Evolutionary conservation across 108 stramenopile species (phyloP), one percentile per base, ranked within the genome.

Genomic region (Fragilaria radians): DNA sequence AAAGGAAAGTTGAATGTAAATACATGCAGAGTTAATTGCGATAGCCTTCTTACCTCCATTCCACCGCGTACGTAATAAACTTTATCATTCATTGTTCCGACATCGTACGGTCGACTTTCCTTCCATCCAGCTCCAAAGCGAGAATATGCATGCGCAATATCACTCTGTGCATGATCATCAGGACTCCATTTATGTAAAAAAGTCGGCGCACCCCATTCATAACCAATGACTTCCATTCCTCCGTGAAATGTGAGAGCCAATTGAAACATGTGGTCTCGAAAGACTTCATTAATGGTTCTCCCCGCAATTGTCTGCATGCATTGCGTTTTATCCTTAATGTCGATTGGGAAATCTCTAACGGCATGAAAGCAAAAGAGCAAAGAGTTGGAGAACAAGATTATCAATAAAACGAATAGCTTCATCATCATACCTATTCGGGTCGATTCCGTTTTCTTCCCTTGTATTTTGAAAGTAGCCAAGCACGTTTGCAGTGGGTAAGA

Each of bases 1-100:
- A n/a, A n/a, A n/a, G n/a, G n/a, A n/a, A n/a, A n/a, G n/a, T n/a
- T n/a, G n/a, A n/a, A n/a, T n/a, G n/a, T n/a, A n/a, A n/a, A n/a
- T n/a, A n/a, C n/a, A n/a, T n/a, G n/a, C n/a, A n/a, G n/a, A n/a
- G n/a, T n/a, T n/a, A n/a, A n/a, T n/a, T n/a, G n/a, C n/a, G n/a
- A 42, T 14, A 14, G 14, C 36, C 11, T 42, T 7, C 36, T 42
- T 42, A 42, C 36, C 36, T 98, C 95, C 94, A 98, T 95, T n/a
- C 95, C 95, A 28, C 97, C 98, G 24, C 83, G 50, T 25, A 99
- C 98, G 22, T 91, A 90, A 59, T 99, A 99, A 5, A 99, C 96
- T 29, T 89, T 50, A 64, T 79, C 62, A 73, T 95, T 93, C 80
- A 91, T 90, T 18, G 80, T 77, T 17, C 74, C 78, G 50, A 71